Evolutionary conservation across 2,329 filamentous ascomycete species (phyloP), one percentile per base, ranked within the genome.

Genomic region (Ophiognomonia clavigignenti-juglandacearum): DNA sequence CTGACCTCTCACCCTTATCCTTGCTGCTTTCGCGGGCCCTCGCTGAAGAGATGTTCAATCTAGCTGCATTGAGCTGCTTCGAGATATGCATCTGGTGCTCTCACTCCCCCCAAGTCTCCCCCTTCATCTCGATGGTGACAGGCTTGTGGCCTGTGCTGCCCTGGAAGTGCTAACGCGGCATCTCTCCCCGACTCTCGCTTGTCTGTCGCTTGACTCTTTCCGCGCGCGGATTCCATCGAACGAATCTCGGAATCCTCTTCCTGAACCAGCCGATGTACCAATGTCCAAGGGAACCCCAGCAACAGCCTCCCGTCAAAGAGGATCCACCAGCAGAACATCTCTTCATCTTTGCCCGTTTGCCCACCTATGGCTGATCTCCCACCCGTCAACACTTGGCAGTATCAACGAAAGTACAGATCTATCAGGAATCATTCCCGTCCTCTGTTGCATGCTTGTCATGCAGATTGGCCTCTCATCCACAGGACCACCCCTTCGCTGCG

Each of bases 1-100:
- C n/a, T n/a, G n/a, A n/a, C n/a, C n/a, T n/a, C n/a, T n/a, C n/a
- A 9, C 19, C 43, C 43, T 23, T 38, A 26, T 31, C 43, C 43
- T 29, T 39, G 19, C 18, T 13, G 18, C 34, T 23, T 14, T n/a
- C n/a, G n/a, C n/a, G n/a, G n/a, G n/a, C n/a, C n/a, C n/a, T n/a
- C n/a, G n/a, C n/a, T n/a, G n/a, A n/a, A n/a, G n/a, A n/a, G n/a
- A n/a, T n/a, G n/a, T n/a, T n/a, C n/a, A n/a, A n/a, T n/a, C 42
- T 32, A 44, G 38, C 24, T 38, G 18, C 13, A 16, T 35, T 20
- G 29, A 19, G 42, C 7, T 7, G 24, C 36, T 18, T 18, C 10
- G 11, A 31, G 34, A 22, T 38, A 23, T 19, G 18, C 18, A 20
- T 22, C 14, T 20, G 10, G 19, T 8, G 29, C 29, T n/a, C 29